phyloP scores from a whole-genome alignment of 805 yeast genomes.

The Diddensiella caesifluorescens region DNA sequence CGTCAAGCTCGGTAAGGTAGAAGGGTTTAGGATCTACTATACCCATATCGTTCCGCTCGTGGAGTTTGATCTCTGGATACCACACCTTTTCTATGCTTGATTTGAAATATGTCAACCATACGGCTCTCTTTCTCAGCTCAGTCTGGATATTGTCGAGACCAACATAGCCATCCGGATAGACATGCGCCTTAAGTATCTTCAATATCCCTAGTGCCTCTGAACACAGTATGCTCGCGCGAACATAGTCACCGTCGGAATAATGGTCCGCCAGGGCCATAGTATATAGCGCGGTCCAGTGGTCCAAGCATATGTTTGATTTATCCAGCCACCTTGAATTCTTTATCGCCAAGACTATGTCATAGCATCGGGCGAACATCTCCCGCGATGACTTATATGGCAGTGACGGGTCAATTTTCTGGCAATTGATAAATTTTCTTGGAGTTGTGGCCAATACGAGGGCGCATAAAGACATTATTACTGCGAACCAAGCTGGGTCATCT shows the following conservation, averaged over 20 bases:
- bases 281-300: conserved; percentile 8
- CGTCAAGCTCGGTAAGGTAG: conserved; percentile 73
- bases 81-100: conserved; percentile 6
- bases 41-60: conserved; percentile 3
- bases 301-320: conserved; percentile 3
- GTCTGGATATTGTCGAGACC: conserved; percentile 11
- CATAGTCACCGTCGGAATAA: conserved; percentile 13
- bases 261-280: conserved; percentile 13
- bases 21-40: conserved; percentile 10
- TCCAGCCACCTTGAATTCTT: conserved; percentile 9
- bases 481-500: conserved; percentile 14
- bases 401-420: conserved; percentile 11
- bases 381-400: conserved; percentile 8
- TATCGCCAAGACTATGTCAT: conserved; percentile 6
- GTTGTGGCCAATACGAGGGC: conserved; percentile 13
- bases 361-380: conserved; percentile 13
- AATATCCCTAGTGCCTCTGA: conserved; percentile 10
- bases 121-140: conserved; percentile 16
- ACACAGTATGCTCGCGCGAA: conserved; percentile 3
- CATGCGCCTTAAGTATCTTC: conserved; percentile 7
- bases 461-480: conserved; percentile 10
- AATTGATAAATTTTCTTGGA: conserved; percentile 13
- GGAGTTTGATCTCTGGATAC: conserved; percentile 1
- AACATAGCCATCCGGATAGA: conserved; percentile 12
- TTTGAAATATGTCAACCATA: conserved; percentile 13